Conservation (phyloP, 495 filamentous ascomycete species). For the Annulohypoxylon bovei region DNA sequence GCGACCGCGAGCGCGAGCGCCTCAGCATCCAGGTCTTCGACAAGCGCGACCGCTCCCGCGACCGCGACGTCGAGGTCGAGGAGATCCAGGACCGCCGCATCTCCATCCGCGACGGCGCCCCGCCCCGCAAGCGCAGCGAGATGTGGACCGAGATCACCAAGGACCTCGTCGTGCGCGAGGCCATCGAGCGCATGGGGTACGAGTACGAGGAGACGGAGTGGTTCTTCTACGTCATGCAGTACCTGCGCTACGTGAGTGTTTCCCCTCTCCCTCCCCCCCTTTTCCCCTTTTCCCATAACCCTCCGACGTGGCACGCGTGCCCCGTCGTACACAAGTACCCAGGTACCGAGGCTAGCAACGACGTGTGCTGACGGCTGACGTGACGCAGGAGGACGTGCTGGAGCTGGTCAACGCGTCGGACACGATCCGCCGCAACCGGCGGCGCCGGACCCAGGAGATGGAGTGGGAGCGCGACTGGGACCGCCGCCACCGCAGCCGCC, state of each 20-base stretch:
- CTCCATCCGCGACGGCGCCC: slow-evolving; percentile 45
- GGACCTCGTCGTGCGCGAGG: slow-evolving; percentile 87
- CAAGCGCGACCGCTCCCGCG: slow-evolving; percentile 46
- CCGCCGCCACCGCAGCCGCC: slow-evolving; percentile 58
- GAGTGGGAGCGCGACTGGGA: slow-evolving; percentile 84
- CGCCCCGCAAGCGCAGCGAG: slow-evolving; percentile 64
- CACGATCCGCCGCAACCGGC: slow-evolving; percentile 79
- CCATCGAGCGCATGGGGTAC: slow-evolving; percentile 84
- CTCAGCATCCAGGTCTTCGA: slow-evolving; percentile 59
- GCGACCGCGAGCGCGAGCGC: slow-evolving; percentile 48
- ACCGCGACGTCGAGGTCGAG: slow-evolving; percentile 57
- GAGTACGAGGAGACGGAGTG: slow-evolving; percentile 90
- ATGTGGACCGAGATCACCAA: slow-evolving; percentile 99
- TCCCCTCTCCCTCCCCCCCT: not conserved
- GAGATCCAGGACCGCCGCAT: slow-evolving; percentile 58
- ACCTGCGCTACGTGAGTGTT: slow-evolving; percentile 81
- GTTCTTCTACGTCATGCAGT: slow-evolving; percentile 94
- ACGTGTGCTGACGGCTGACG: slow-evolving; percentile 45
- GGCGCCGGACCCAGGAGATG: slow-evolving; percentile 80
- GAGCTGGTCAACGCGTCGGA: slow-evolving; percentile 84
- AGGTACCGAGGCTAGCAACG: not conserved
- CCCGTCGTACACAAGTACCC: too few species aligned
- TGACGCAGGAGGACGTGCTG: slow-evolving; percentile 80
- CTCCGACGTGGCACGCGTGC: not conserved
- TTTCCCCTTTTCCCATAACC: not conserved